These are phyloP conservation scores for Fusarium nelsonii DNA, from an alignment of 2,329 filamentous ascomycete genomes.

Conservation along the genomic window DNA sequence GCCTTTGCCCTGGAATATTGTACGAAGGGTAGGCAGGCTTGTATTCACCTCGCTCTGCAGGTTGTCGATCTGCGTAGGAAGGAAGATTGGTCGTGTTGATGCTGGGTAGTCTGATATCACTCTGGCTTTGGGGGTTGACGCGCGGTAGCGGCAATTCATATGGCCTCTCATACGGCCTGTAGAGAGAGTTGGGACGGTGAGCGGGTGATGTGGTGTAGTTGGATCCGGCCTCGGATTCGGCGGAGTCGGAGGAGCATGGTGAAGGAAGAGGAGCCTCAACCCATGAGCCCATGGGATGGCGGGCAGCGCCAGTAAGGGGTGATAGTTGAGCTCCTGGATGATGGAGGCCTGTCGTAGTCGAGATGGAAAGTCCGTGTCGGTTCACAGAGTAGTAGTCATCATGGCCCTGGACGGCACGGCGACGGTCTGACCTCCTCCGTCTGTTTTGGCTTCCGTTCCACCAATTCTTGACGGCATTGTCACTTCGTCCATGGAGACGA, in stretches of 20 bases:
- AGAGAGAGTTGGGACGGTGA: conserved; percentile 52
- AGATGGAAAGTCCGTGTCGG: conserved; percentile 50
- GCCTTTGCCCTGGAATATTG: conserved; percentile 31
- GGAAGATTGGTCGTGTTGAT: conserved; percentile 40
- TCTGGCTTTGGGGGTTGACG: background rate
- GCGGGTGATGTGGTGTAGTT: conserved; percentile 71
- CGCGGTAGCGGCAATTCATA: conserved; percentile 58
- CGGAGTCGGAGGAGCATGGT: conserved; percentile 60
- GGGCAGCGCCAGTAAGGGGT: conserved; percentile 35
- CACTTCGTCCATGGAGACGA: conserved; percentile 83
- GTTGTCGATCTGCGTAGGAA: conserved; percentile 4
- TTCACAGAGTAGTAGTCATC: conserved; percentile 41
- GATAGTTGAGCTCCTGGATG: conserved; percentile 30
- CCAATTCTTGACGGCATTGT: conserved; percentile 98
- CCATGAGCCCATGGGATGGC: conserved; percentile 42
- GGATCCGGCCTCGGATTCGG: conserved; percentile 75
- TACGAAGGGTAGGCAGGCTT: conserved; percentile 5
- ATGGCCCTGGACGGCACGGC: conserved; percentile 48
- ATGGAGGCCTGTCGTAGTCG: conserved; percentile 37
- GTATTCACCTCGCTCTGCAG: conserved; percentile 12
- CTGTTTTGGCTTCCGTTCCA: conserved; percentile 96
- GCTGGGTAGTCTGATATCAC: conserved; percentile 45
- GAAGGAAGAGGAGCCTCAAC: conserved; percentile 54
- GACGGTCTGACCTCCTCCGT: conserved; percentile 65
- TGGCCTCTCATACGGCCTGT: conserved; percentile 57